Conservation (phyloP, 257 asterid species). For the Jaltomata sinuosa region DNA sequence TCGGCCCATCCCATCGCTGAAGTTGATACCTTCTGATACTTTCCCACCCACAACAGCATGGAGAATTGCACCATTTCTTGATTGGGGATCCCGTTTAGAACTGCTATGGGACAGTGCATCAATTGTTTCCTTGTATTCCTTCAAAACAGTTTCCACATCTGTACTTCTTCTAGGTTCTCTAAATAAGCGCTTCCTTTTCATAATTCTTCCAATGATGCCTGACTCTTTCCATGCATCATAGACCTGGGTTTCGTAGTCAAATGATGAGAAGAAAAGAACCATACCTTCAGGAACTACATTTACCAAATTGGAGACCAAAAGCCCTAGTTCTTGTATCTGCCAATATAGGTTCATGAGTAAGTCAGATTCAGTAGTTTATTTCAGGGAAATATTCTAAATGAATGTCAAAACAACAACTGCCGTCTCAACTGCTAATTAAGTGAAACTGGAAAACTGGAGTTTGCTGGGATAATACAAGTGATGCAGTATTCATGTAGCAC, state of each 20-base stretch:
- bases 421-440: not conserved
- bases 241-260: conserved; percentile 73
- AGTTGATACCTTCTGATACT: conserved; percentile 95
- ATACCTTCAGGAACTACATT: conserved; percentile 83
- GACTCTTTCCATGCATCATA: conserved; percentile 71
- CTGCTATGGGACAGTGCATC: conserved; percentile 22
- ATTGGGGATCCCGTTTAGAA: conserved; percentile 8
- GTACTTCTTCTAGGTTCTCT: conserved; percentile 90
- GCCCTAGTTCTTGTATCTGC: conserved; percentile 88
- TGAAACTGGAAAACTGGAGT: not conserved
- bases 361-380: not conserved
- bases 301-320: conserved; percentile 67
- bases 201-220: conserved; percentile 72
- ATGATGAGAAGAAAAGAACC: conserved; percentile 88
- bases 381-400: not conserved
- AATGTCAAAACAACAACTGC: not conserved
- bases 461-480: not conserved
- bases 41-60: conserved; percentile 97
- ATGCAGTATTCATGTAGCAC: not conserved
- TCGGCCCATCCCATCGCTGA: conserved; percentile 87
- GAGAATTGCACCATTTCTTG: conserved; percentile 76
- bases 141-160: conserved; percentile 63
- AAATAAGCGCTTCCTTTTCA: conserved; percentile 59
- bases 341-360: conserved; percentile 8
- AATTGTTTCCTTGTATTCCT: conserved; percentile 67